Percentiles rank a stretch among this genome's conserved stretches.
Evolutionary conservation across 2,329 filamentous ascomycete species (phyloP).

Genomic region (Byssothecium circinans): DNA sequence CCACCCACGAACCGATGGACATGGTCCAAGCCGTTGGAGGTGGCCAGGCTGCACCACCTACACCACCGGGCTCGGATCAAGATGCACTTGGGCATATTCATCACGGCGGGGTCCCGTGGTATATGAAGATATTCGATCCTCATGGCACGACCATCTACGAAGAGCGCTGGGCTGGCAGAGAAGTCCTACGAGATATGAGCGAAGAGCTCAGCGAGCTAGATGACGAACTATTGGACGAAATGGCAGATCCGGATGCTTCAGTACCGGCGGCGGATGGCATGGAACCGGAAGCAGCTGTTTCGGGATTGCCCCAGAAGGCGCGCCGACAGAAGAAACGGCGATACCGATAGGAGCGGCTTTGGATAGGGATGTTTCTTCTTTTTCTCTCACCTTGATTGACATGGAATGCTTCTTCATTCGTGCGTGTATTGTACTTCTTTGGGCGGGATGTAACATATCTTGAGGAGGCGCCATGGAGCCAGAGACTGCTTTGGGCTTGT

Average conservation of each 20-base stretch:
- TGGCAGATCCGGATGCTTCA: constrained; percentile 39
- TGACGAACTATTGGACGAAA: constrained; percentile 79
- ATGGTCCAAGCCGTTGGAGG: constrained; percentile 19
- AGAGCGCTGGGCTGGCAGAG: constrained; percentile 72
- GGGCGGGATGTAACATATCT: constrained; percentile 13
- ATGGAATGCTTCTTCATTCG: neutral
- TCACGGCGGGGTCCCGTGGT: constrained; percentile 81
- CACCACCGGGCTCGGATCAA: constrained; percentile 62
- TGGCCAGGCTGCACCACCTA: constrained; percentile 55
- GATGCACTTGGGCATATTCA: constrained; percentile 51
- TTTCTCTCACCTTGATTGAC: too few species aligned
- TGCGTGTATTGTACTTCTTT: constrained; percentile 12
- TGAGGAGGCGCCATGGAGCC: neutral
- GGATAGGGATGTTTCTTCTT: constrained; percentile 10
- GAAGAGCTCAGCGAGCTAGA: constrained; percentile 91
- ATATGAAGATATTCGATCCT: constrained; percentile 78
- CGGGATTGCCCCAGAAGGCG: constrained; percentile 30
- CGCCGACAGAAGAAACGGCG: constrained; percentile 36
- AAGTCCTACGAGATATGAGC: constrained; percentile 72
- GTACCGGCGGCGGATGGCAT: constrained; percentile 25
- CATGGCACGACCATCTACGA: constrained; percentile 75
- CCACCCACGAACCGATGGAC: constrained; percentile 22
- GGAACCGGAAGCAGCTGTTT: constrained; percentile 22
- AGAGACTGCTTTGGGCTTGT: constrained; percentile 2
- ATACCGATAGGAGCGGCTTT: constrained; percentile 15